phyloP scores from a whole-genome alignment of 1,139 yeast genomes.

The Geotrichum reessii region DNA sequence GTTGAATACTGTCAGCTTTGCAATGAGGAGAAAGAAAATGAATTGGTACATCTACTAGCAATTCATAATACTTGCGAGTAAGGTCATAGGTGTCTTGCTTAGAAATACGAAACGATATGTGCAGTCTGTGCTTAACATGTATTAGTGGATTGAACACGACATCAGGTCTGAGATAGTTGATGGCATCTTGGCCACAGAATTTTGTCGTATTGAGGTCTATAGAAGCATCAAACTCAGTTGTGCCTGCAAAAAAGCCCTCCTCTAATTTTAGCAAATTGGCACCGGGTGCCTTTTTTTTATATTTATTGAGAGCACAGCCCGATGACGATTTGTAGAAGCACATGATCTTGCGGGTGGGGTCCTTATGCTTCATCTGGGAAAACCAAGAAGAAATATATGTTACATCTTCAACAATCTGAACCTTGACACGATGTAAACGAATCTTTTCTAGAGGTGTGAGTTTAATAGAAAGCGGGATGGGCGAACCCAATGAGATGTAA shows the following conservation, averaged over 20 bases:
- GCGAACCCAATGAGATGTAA: conserved; percentile 65
- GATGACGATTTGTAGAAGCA: conserved; percentile 31
- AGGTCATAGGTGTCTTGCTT: conserved; percentile 52
- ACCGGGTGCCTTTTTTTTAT: conserved; percentile 12
- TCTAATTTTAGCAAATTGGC: conserved; percentile 24
- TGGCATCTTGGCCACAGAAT: neutral
- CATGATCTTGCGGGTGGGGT: conserved; percentile 29
- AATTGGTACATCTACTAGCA: conserved; percentile 82
- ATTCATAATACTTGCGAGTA: conserved; percentile 75
- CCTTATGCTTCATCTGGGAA: conserved; percentile 27
- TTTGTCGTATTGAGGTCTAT: neutral
- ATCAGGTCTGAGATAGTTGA: conserved; percentile 53
- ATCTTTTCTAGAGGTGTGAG: conserved; percentile 67
- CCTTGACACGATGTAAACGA: conserved; percentile 61
- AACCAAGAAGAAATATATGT: conserved; percentile 48
- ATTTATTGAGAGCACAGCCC: neutral
- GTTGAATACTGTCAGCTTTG: conserved; percentile 56
- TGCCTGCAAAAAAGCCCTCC: neutral
- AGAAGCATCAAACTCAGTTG: conserved; percentile 2
- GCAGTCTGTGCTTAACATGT: conserved; percentile 68
- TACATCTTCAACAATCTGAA: conserved; percentile 66
- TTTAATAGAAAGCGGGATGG: conserved; percentile 56
- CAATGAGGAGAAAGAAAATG: conserved; percentile 67
- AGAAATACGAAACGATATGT: conserved; percentile 72
- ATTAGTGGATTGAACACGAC: conserved; percentile 61